phyloP scores from a whole-genome alignment of 805 yeast species.

The Yamadazyma tumulicola region DNA sequence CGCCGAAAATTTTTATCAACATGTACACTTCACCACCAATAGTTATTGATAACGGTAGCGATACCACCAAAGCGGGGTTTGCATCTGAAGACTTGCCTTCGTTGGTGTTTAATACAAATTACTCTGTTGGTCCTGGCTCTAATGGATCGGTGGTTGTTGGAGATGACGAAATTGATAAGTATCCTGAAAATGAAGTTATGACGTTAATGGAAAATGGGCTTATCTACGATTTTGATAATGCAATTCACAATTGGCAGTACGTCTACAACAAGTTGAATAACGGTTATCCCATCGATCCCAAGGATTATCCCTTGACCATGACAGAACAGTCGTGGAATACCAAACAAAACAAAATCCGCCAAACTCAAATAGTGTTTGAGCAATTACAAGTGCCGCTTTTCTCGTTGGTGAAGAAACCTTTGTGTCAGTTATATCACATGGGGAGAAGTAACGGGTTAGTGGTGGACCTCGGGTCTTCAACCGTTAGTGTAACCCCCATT shows the following conservation, averaged over 20 bases:
- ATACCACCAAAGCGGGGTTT: conserved; percentile 65
- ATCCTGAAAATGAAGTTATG: conserved; percentile 48
- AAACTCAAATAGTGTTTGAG: conserved; percentile 74
- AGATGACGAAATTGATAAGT: conserved; percentile 43
- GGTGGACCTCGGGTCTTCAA: conserved; percentile 73
- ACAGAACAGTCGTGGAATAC: conserved; percentile 73
- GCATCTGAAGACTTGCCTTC: conserved; percentile 63
- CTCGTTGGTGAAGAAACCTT: conserved; percentile 70
- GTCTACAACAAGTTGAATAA: conserved; percentile 50
- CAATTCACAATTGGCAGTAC: conserved; percentile 64
- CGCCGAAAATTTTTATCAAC: conserved; percentile 9
- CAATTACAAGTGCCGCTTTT: conserved; percentile 71
- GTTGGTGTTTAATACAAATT: conserved; percentile 53
- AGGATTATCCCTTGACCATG: conserved; percentile 62
- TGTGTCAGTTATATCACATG: conserved; percentile 73
- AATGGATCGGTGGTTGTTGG: conserved; percentile 36
- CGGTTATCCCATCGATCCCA: conserved; percentile 40
- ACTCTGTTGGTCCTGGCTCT: conserved; percentile 35
- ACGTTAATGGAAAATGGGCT: conserved; percentile 62
- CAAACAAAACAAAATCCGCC: conserved; percentile 49
- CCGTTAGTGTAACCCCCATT: conserved; percentile 71
- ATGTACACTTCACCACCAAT: conserved; percentile 47
- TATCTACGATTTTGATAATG: conserved; percentile 70
- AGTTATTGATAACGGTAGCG: conserved; percentile 67
- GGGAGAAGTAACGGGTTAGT: conserved; percentile 78